Evolutionary conservation across 768 basidiomycete genomes (phyloP).

Genomic region (Sarcomyxa edulis): DNA sequence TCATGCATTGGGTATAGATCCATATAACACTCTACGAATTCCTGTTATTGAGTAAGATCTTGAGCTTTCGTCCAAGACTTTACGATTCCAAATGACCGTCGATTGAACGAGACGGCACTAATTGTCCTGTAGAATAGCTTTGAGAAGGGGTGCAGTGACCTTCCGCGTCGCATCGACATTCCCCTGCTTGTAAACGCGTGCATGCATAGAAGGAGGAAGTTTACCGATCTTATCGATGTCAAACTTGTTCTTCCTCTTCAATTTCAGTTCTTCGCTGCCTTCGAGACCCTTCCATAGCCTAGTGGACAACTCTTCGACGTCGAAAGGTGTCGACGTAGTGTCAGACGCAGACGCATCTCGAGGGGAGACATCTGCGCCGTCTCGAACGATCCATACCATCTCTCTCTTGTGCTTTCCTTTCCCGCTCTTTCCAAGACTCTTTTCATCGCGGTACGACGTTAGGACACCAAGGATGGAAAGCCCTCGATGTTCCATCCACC

Average conservation of each 20-base stretch:
- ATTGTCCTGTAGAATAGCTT: constrained; percentile 54
- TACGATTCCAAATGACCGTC: too few relatives aligned
- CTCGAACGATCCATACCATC: constrained; percentile 58
- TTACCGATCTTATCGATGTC: constrained; percentile 25
- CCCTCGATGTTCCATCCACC: constrained; percentile 63
- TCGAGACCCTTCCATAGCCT: constrained; percentile 59
- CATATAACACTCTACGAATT: too few relatives aligned
- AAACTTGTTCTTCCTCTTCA: constrained; percentile 45
- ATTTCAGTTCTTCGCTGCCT: constrained; percentile 40
- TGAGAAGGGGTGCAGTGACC: constrained; percentile 60
- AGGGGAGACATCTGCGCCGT: constrained; percentile 19
- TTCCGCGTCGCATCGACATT: constrained; percentile 63
- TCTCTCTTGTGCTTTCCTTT: constrained; percentile 62
- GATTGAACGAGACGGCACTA: too few relatives aligned
- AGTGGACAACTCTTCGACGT: constrained; percentile 36
- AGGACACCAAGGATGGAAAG: constrained; percentile 75
- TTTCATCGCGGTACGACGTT: constrained; percentile 56
- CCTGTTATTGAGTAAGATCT: too few relatives aligned
- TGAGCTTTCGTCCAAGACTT: too few relatives aligned
- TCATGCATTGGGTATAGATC: too few relatives aligned
- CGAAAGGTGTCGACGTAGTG: constrained; percentile 13
- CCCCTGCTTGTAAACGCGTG: constrained; percentile 59
- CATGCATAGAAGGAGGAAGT: constrained; percentile 28
- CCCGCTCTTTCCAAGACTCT: constrained; percentile 27
- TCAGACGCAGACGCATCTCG: constrained; percentile 5